A percentile compares a stretch with the other conserved stretches of the same genome.
phyloP scores from a whole-genome alignment of 2,329 filamentous ascomycete genomes.

The Ambrosiella xylebori region DNA sequence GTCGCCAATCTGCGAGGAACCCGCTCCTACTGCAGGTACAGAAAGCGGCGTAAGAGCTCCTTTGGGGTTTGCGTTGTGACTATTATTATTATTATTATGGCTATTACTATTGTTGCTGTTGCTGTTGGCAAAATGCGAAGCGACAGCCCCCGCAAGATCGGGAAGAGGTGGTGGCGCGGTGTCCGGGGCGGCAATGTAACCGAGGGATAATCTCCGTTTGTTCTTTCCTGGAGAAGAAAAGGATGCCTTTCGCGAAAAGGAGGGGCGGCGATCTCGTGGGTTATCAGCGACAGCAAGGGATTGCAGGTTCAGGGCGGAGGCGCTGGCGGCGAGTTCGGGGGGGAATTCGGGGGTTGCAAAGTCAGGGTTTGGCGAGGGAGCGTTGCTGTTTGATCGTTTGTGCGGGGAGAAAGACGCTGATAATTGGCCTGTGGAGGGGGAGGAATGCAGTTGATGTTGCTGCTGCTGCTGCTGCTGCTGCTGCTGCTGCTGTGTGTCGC shows the following conservation, averaged over 20 bases:
- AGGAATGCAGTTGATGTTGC: conserved; percentile 7
- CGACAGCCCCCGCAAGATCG: conserved; percentile 33
- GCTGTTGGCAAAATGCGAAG: conserved; percentile 21
- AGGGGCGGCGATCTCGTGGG: conserved; percentile 32
- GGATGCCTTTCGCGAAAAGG: conserved; percentile 31
- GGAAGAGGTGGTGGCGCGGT: conserved; percentile 35
- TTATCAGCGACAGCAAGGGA: conserved; percentile 1
- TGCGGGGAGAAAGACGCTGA: conserved; percentile 13
- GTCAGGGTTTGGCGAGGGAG: conserved; percentile 11
- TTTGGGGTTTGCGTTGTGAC: background rate
- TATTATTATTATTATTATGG: background rate
- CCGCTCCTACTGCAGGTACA: background rate
- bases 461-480: no score
- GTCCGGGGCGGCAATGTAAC: conserved; percentile 28
- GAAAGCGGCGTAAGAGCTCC: background rate
- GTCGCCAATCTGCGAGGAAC: background rate
- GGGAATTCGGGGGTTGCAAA: conserved; percentile 13
- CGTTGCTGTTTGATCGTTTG: conserved; percentile 13
- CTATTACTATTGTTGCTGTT: background rate
- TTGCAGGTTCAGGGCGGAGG: conserved; percentile 7
- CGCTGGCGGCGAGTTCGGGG: conserved; percentile 10
- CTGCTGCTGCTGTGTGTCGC: conserved; percentile 6
- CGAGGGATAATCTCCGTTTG: conserved; percentile 25
- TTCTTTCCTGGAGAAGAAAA: conserved; percentile 24
- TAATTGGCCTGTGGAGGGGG: conserved; percentile 4